A percentile compares a stretch with the other conserved stretches of the same genome.
phyloP scores from a whole-genome alignment of 208 protist genomes.

The Crithidia acanthocephali region DNA sequence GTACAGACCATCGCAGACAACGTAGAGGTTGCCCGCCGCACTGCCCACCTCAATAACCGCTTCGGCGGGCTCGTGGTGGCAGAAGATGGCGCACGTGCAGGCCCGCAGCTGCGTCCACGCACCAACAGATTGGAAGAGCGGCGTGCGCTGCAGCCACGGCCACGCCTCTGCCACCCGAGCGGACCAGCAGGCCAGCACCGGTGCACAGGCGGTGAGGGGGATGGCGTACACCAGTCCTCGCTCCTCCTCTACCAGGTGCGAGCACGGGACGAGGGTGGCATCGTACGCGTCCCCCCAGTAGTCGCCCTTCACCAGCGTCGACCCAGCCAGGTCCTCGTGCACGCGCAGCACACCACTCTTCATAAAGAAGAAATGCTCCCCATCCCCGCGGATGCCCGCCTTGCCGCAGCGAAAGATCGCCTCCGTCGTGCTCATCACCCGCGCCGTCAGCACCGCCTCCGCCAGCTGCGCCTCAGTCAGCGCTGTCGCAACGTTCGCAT shows the following conservation, averaged over 20 bases:
- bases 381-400: slow-evolving; percentile 65
- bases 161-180: slow-evolving; percentile 35
- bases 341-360: slow-evolving; percentile 61
- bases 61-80: slow-evolving; percentile 26
- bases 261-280: slow-evolving; percentile 39
- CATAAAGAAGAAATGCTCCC: slow-evolving; percentile 65
- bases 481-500: slow-evolving; percentile 36
- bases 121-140: slow-evolving; percentile 60
- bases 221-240: slow-evolving; percentile 65
- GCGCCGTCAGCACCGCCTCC: slow-evolving; percentile 54
- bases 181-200: slow-evolving; percentile 38
- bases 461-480: slow-evolving; percentile 37
- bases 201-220: slow-evolving; percentile 46
- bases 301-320: slow-evolving; percentile 53
- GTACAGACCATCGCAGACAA: slow-evolving; percentile 56
- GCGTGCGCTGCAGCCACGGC: slow-evolving; percentile 36
- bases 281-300: slow-evolving; percentile 76
- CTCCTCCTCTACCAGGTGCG: slow-evolving; percentile 50
- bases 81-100: slow-evolving; percentile 42
- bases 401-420: slow-evolving; percentile 47
- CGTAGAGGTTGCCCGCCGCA: slow-evolving; percentile 32
- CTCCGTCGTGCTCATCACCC: slow-evolving; percentile 61
- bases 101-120: slow-evolving; percentile 56
- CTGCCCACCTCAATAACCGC: slow-evolving; percentile 44
- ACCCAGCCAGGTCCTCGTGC: slow-evolving; percentile 42